Base-by-base conservation (phyloP, 192 early-diverging fungal species). In the Dissophora globulifera region DNA sequence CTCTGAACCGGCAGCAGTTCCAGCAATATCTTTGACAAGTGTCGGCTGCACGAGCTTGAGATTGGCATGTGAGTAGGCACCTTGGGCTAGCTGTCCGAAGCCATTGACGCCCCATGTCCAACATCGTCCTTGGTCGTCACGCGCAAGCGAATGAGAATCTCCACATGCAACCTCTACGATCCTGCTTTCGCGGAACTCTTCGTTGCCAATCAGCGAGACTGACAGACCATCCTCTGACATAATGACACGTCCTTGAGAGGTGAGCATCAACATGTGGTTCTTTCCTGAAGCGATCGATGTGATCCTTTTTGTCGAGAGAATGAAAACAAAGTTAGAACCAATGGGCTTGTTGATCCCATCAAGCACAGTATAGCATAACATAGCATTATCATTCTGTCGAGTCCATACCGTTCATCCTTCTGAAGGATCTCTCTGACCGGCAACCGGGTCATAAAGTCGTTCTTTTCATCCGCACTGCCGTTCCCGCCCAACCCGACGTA, bases 201-300 rank as follows among this genome's bases (percentile, higher is more conserved):
- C n/a, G 13, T 41, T 33, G 0, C 72, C 72, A 26, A 76, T 55
- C 27, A 60, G 7, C 1, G 72, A 76, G 33, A 76, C 47, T 4
- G 72, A 76, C 16, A 76, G 58, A 25, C 72, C 81, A 22, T 70
- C 59, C 16, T 71, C 62, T 0, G 81, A 78, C 8, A 63, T 45
- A 33, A 82, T 53, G 3, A 82, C 81, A 15, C 81, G 68, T 16
- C 81, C 81, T 20, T 62, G n/a, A 17, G 81, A 82, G 8, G 81
- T 79, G 10, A 74, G 53, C 64, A 72, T 71, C 5, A 82, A 23
- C 48, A 82, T 45, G 35, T 82, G 81, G n/a, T 54, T 71, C 51
- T 72, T 67, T 47, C 81, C 81, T 6, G 81, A 58, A 4, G 81
- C 52, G 41, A 82, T 68, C 1, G 68, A 60, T 4, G 52, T 62